These are phyloP conservation scores for Mycogone perniciosa DNA, from an alignment of 2,329 filamentous ascomycete species.

Conservation along the genomic window DNA sequence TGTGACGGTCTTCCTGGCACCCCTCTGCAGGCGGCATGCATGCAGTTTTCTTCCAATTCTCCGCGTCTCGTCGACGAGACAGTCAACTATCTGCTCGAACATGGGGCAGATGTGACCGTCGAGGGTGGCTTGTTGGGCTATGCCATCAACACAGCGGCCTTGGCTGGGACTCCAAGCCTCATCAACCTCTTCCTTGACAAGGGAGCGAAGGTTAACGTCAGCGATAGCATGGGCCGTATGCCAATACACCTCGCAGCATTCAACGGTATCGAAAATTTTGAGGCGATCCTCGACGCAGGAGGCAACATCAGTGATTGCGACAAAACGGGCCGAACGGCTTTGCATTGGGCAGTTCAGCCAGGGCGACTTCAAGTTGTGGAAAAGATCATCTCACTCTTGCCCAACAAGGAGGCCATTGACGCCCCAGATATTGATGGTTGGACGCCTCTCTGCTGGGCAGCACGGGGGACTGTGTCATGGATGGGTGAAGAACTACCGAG, in stretches of 20 bases:
- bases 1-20: slow-evolving; percentile 2
- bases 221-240: not conserved
- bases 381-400: slow-evolving; percentile 4
- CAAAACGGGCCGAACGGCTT: slow-evolving; percentile 1
- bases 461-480: slow-evolving; percentile 2
- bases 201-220: slow-evolving; percentile 6
- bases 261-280: slow-evolving; percentile 9
- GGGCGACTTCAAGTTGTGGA: slow-evolving; percentile 8
- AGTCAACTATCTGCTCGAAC: slow-evolving; percentile 18
- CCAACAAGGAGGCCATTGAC: slow-evolving; percentile 6
- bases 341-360: slow-evolving; percentile 12
- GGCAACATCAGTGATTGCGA: slow-evolving; percentile 9
- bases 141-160: slow-evolving; percentile 15
- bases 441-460: slow-evolving; percentile 14
- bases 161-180: slow-evolving; percentile 9
- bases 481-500: not conserved
- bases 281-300: slow-evolving; percentile 9
- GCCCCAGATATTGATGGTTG: slow-evolving; percentile 7
- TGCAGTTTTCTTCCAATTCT: not conserved
- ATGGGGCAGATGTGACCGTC: slow-evolving; percentile 11
- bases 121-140: slow-evolving; percentile 17
- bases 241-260: slow-evolving; percentile 10
- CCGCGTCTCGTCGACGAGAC: slow-evolving; percentile 15
- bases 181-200: slow-evolving; percentile 15
- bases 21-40: slow-evolving; percentile 7